A percentile compares a stretch with the other conserved stretches of the same genome.
phyloP scores from a whole-genome alignment of 2,329 filamentous ascomycete genomes.

The Beauveria medogensis region DNA sequence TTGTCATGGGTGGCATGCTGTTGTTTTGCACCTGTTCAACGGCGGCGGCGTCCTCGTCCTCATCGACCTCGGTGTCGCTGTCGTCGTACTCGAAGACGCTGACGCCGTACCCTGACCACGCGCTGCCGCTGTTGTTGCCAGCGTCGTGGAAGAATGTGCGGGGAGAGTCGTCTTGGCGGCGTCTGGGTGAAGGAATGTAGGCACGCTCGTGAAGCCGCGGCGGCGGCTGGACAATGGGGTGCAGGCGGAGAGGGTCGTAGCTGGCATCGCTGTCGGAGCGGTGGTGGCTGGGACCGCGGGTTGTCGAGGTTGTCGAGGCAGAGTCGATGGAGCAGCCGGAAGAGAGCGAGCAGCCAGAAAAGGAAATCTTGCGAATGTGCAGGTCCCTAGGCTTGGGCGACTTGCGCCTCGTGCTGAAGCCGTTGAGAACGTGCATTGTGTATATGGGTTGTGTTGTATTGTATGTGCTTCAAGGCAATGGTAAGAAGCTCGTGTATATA shows the following conservation, averaged over 20 bases:
- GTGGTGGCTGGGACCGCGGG: slow-evolving; percentile 16
- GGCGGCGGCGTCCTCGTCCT: slow-evolving; percentile 19
- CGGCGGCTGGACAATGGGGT: slow-evolving; percentile 29
- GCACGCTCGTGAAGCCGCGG: slow-evolving; percentile 29
- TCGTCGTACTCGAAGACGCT: slow-evolving; percentile 17
- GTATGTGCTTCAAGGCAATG: not conserved
- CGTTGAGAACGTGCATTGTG: slow-evolving; percentile 29
- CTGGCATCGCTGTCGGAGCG: slow-evolving; percentile 19
- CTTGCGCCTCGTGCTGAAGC: slow-evolving; percentile 30
- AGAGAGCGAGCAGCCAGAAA: slow-evolving; percentile 31
- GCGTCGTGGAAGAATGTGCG: slow-evolving; percentile 21
- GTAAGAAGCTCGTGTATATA: slow-evolving; percentile 6
- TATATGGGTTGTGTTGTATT: slow-evolving; percentile 6
- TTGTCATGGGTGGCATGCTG: slow-evolving; percentile 22
- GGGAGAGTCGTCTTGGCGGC: slow-evolving; percentile 17
- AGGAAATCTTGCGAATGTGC: slow-evolving; percentile 33
- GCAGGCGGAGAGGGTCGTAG: slow-evolving; percentile 27
- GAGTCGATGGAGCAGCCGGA: slow-evolving; percentile 27
- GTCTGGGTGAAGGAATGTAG: slow-evolving; percentile 19
- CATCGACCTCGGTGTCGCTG: slow-evolving; percentile 15
- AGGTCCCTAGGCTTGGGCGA: slow-evolving; percentile 27
- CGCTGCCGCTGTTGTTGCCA: slow-evolving; percentile 17
- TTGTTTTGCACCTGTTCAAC: slow-evolving; percentile 13
- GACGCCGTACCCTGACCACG: slow-evolving; percentile 13
- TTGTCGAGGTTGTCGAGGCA: slow-evolving; percentile 22